Evolutionary conservation across 306 rosid genomes (phyloP).

Genomic region (Oxytropis ochrocephala): DNA sequence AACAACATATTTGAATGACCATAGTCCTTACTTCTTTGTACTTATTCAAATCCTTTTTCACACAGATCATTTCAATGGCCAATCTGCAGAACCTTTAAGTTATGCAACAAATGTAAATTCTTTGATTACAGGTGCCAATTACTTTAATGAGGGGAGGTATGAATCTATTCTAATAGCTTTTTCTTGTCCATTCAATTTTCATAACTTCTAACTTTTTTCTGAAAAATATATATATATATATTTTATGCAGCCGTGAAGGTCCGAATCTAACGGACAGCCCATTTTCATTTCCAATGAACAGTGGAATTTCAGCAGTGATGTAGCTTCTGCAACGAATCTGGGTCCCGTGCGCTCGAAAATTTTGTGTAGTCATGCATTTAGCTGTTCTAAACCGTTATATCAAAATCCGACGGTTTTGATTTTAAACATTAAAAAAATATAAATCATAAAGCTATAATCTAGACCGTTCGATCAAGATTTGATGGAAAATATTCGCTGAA

Average conservation of each 20-base stretch:
- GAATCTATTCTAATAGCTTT: not conserved
- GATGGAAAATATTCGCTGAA: no score
- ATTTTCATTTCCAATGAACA: conserved; percentile 32
- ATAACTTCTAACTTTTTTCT: not conserved
- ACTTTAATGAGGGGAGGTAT: conserved; percentile 47
- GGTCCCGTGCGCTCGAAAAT: no score
- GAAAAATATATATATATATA: not conserved
- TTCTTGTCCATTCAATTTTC: not conserved
- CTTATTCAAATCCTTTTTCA: not conserved
- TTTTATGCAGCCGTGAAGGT: conserved; percentile 40
- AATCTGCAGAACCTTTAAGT: conserved; percentile 29
- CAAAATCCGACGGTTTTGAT: no score
- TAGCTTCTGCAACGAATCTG: not conserved
- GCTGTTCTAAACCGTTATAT: no score
- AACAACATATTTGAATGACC: no score
- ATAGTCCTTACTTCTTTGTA: not conserved
- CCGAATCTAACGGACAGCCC: conserved; percentile 78
- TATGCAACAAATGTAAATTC: conserved; percentile 4
- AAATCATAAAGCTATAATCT: no score
- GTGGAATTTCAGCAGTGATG: conserved; percentile 21
- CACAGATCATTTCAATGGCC: conserved; percentile 44
- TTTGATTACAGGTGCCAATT: conserved; percentile 20
- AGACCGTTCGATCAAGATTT: no score
- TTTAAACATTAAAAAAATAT: no score
- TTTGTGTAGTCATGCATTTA: no score